Conservation (phyloP, 1,139 yeast species). For the Saccharomyces hybrid region DNA sequence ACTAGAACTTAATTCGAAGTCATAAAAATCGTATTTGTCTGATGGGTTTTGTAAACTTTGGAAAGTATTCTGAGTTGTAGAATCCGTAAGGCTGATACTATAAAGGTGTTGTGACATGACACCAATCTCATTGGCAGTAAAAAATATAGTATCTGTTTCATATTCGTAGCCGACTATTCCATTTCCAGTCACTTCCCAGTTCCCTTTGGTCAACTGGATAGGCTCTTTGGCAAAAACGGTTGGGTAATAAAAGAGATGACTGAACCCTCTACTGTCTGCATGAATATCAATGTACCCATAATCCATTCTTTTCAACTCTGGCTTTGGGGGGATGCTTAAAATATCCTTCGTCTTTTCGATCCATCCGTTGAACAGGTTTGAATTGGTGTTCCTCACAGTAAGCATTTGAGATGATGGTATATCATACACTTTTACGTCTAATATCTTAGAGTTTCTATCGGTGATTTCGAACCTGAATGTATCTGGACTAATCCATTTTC, state of each 20-base stretch:
- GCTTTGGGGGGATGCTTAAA: constrained; percentile 34
- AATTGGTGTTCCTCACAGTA: constrained; percentile 39
- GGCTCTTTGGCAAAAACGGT: constrained; percentile 41
- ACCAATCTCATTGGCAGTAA: constrained; percentile 51
- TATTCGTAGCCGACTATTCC: constrained; percentile 50
- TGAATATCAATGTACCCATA: constrained; percentile 70
- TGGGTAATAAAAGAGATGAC: constrained; percentile 63
- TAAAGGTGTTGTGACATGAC: constrained; percentile 53
- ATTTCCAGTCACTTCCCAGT: constrained; percentile 61
- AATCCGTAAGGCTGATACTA: constrained; percentile 33
- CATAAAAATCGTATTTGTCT: constrained; percentile 18
- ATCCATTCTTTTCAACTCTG: constrained; percentile 30
- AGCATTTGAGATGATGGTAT: constrained; percentile 36
- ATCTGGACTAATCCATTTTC: constrained; percentile 55
- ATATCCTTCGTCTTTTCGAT: constrained; percentile 32
- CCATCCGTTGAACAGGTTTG: constrained; percentile 49
- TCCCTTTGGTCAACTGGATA: constrained; percentile 46
- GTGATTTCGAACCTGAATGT: constrained; percentile 56
- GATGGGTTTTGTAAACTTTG: constrained; percentile 20
- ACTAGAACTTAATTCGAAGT: constrained; percentile 25
- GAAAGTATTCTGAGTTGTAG: constrained; percentile 4
- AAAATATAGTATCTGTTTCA: constrained; percentile 49
- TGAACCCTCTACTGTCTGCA: constrained; percentile 49
- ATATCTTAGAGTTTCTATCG: constrained; percentile 59
- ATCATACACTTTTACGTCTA: constrained; percentile 37